Percentiles rank a stretch among this genome's conserved stretches.
These are phyloP conservation scores for Litsea cubeba DNA, from an alignment of 164 flowering plant species.

Conservation along the genomic window DNA sequence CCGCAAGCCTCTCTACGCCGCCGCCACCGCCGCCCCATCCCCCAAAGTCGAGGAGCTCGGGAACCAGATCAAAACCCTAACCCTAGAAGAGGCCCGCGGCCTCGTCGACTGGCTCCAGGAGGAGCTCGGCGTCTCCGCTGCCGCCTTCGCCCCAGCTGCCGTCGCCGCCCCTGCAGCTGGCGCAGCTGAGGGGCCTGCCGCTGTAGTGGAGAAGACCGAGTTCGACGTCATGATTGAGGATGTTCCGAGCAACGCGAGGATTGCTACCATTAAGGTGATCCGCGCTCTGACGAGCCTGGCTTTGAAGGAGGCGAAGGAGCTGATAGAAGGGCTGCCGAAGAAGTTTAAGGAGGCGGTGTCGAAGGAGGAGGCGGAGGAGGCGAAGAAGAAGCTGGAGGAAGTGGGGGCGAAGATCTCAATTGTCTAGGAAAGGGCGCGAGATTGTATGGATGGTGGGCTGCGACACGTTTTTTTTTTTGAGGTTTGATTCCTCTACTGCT, in stretches of 20 bases:
- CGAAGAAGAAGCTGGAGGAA: conserved; percentile 92
- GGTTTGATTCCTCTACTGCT: background rate
- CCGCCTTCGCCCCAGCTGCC: conserved; percentile 77
- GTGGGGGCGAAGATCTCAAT: conserved; percentile 86
- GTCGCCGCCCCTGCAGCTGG: conserved; percentile 34
- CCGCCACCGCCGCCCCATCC: conserved; percentile 46
- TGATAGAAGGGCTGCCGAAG: conserved; percentile 94
- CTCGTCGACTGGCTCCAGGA: conserved; percentile 84
- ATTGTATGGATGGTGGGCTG: background rate
- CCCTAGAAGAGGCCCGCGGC: conserved; percentile 61
- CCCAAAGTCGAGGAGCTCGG: conserved; percentile 65
- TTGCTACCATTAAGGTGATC: conserved; percentile 84
- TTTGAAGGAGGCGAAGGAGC: conserved; percentile 92
- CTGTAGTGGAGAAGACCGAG: conserved; percentile 94
- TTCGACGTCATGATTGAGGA: conserved; percentile 89
- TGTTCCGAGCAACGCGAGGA: conserved; percentile 81
- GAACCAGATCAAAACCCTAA: conserved; percentile 45
- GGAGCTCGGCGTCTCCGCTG: conserved; percentile 87
- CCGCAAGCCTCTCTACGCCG: conserved; percentile 39
- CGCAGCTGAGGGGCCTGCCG: conserved; percentile 45
- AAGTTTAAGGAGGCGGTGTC: conserved; percentile 75
- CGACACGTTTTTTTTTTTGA: background rate
- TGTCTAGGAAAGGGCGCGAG: conserved; percentile 20
- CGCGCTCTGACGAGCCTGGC: conserved; percentile 81
- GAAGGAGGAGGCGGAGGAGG: conserved; percentile 91